A percentile compares a stretch with the other conserved stretches of the same genome.
Conservation (phyloP, 2,329 filamentous ascomycete species). For the Sporothrix phasma region DNA sequence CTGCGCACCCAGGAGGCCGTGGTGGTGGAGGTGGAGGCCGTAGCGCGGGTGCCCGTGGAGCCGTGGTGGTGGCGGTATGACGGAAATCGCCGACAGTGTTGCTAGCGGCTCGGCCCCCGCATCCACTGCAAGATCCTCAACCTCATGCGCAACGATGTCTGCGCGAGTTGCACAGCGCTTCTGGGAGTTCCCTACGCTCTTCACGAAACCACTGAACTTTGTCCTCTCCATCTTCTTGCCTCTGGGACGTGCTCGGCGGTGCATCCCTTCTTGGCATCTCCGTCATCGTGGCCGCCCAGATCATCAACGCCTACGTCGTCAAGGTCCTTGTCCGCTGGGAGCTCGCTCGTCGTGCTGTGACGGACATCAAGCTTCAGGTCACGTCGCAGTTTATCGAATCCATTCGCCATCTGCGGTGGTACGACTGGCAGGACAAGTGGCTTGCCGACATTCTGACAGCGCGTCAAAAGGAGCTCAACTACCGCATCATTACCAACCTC, state of each 20-base stretch:
- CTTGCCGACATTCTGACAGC: constrained; percentile 57
- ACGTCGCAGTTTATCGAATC: constrained; percentile 81
- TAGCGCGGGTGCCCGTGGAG: constrained; percentile 1
- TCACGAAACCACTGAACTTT: constrained; percentile 69
- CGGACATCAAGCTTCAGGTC: constrained; percentile 68
- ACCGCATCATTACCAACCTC: constrained; percentile 53
- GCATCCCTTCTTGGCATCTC: constrained; percentile 65
- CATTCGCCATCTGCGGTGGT: constrained; percentile 71
- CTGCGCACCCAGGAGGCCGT: background rate
- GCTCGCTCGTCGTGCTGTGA: constrained; percentile 58
- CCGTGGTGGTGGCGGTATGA: constrained; percentile 13
- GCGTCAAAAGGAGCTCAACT: constrained; percentile 55
- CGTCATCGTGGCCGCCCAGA: constrained; percentile 58
- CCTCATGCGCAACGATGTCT: constrained; percentile 71
- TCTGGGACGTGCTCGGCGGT: constrained; percentile 72
- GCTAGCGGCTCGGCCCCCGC: constrained; percentile 41
- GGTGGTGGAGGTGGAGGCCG: constrained; percentile 1
- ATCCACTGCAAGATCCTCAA: constrained; percentile 84
- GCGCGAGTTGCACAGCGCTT: constrained; percentile 75
- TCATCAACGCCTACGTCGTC: constrained; percentile 59
- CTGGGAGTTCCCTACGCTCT: constrained; percentile 73
- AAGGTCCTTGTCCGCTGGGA: constrained; percentile 59
- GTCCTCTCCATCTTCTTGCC: constrained; percentile 61
- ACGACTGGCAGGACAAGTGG: constrained; percentile 74
- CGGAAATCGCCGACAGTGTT: constrained; percentile 4